Evolutionary conservation across 2,329 filamentous ascomycete species (phyloP), one percentile per base, ranked within the genome.

Genomic region (Fusarium sp.): DNA sequence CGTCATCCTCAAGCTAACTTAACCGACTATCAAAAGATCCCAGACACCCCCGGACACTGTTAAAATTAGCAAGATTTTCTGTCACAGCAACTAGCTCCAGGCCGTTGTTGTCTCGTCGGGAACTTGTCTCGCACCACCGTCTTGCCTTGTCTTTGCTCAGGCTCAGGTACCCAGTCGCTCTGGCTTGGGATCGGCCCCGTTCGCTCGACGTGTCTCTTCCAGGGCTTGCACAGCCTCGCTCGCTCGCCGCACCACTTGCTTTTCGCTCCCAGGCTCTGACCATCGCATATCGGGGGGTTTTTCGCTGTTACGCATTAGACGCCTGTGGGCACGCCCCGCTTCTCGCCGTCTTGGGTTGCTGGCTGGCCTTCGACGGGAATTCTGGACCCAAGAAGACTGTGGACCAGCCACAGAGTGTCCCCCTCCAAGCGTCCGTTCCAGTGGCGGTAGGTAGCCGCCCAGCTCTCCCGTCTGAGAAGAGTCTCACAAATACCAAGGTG

Each of bases 1-100:
- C 47, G 31, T 69, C 59, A 35, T 54, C 31, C 25, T 63, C 20
- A 45, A 40, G 42, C 47, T 54, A 54, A 54, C 27, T n/a, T 31
- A 58, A 68, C 38, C 54, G 33, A 68, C 61, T 68, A 62, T 60
- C 54, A 68, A 70, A 65, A 54, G 25, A 74, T 31, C 27, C 68
- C 58, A 63, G 25, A 54, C 45, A 35, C 65, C 65, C 67, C 57
- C 20, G 36, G 60, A 59, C 38, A 42, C 25, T 45, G 67, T 76
- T 74, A 73, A 77, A 77, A 77, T 77, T 77, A 77, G 74, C 60
- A 77, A 71, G 61, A 45, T 40, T 33, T 66, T 63, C 45, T 52
- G 56, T 63, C 47, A 38, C 60, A 68, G 50, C 31, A 66, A 35
- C 52, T 66, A 69, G 63, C 59, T 35, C 35, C 36, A 27, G 59